phyloP scores from a whole-genome alignment of 2,329 filamentous ascomycete genomes.

The Epichloe typhina region DNA sequence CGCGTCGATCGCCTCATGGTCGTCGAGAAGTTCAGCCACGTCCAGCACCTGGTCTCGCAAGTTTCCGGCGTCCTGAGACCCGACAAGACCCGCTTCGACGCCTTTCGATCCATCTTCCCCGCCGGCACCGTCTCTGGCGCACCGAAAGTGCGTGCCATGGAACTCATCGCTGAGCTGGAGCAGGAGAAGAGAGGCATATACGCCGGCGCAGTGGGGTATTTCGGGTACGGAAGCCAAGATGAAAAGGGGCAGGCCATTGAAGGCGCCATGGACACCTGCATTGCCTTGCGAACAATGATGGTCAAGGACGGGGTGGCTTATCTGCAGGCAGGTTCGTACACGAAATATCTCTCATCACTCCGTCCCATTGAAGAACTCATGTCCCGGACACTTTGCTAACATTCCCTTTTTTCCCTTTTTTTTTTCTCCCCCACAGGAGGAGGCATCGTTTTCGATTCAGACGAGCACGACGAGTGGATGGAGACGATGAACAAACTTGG shows the following conservation, averaged over 20 bases:
- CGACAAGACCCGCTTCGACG: slow-evolving; percentile 83
- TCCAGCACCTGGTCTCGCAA: slow-evolving; percentile 93
- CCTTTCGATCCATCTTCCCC: slow-evolving; percentile 92
- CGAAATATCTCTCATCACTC: not conserved
- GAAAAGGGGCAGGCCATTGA: slow-evolving; percentile 49
- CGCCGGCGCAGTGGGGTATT: slow-evolving; percentile 92
- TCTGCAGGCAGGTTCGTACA: slow-evolving; percentile 55
- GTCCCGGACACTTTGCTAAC: not conserved
- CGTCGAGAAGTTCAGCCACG: slow-evolving; percentile 87
- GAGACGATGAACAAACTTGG: slow-evolving; percentile 90
- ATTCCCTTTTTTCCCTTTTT: not conserved
- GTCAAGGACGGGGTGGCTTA: slow-evolving; percentile 86
- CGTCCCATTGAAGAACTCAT: no score
- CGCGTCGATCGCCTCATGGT: slow-evolving; percentile 91
- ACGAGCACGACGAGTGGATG: slow-evolving; percentile 86
- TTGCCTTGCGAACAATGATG: slow-evolving; percentile 80
- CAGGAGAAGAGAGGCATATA: slow-evolving; percentile 90
- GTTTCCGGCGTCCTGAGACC: slow-evolving; percentile 80
- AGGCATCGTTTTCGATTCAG: slow-evolving; percentile 89
- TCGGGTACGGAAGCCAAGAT: slow-evolving; percentile 69
- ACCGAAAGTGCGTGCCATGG: slow-evolving; percentile 93
- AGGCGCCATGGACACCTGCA: slow-evolving; percentile 83
- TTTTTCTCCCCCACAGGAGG: slow-evolving; percentile 34
- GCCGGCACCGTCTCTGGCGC: slow-evolving; percentile 92
- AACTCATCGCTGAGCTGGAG: slow-evolving; percentile 90